These are phyloP conservation scores for Pilatotrama ljubarskyi DNA, from an alignment of 768 basidiomycete genomes.

Conservation along the genomic window DNA sequence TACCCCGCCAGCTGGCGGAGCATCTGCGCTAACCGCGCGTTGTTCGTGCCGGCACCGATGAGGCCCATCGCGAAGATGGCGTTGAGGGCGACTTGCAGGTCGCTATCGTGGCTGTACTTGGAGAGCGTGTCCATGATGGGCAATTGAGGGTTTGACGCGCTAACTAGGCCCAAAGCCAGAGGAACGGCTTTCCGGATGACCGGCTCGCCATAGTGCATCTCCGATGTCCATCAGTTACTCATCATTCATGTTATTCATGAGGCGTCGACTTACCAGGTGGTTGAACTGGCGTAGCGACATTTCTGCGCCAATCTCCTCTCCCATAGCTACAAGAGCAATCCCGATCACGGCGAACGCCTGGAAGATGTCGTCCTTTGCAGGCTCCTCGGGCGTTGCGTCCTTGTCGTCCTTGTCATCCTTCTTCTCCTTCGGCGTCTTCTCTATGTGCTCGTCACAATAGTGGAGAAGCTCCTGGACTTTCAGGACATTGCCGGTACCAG, in stretches of 20 bases:
- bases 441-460: constrained; percentile 90
- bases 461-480: constrained; percentile 92
- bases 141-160: constrained; percentile 93
- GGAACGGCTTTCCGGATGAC: constrained; percentile 90
- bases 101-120: constrained; percentile 98
- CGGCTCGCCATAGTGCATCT: constrained; percentile 99
- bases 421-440: constrained; percentile 43
- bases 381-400: constrained; percentile 45
- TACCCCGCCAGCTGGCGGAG: constrained; percentile 95
- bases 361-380: constrained; percentile 70
- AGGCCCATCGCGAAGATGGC: constrained; percentile 99
- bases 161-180: constrained; percentile 92
- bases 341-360: constrained; percentile 93
- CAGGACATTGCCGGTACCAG: constrained; percentile 93
- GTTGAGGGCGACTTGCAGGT: constrained; percentile 93
- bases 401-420: constrained; percentile 41
- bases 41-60: constrained; percentile 98
- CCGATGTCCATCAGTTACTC: neutral
- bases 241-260: constrained; percentile 15
- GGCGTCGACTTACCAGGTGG: constrained; percentile 68
- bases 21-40: constrained; percentile 97
- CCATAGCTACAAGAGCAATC: constrained; percentile 94
- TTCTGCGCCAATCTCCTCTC: constrained; percentile 95
- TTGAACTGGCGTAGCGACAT: constrained; percentile 99
- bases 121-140: constrained; percentile 95